Evolutionary conservation across 164 flowering plant species (phyloP).

Genomic region (Houttuynia cordata): DNA sequence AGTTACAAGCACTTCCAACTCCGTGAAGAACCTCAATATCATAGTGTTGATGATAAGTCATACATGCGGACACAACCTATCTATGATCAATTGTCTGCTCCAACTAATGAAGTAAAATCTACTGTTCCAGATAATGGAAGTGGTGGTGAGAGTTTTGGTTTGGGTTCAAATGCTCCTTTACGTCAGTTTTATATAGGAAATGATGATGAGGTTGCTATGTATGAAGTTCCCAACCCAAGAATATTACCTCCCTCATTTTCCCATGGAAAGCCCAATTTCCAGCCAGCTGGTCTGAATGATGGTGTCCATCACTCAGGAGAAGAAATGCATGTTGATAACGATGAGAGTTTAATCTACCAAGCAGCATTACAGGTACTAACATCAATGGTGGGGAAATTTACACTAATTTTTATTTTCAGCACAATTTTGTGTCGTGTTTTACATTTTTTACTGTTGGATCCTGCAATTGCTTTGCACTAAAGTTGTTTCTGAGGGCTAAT

Average conservation of each 20-base stretch:
- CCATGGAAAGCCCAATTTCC: slow-evolving; percentile 34
- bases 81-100: slow-evolving; percentile 22
- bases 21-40: not conserved
- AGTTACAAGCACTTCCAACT: slow-evolving; percentile 1
- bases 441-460: not conserved
- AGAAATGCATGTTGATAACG: slow-evolving; percentile 40
- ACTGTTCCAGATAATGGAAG: slow-evolving; percentile 17
- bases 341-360: slow-evolving; percentile 71
- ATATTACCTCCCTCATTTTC: slow-evolving; percentile 42
- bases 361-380: slow-evolving; percentile 73
- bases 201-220: slow-evolving; percentile 26
- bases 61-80: slow-evolving; percentile 46
- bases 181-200: slow-evolving; percentile 17
- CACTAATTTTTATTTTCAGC: not conserved
- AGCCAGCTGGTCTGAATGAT: slow-evolving; percentile 33
- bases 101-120: slow-evolving; percentile 13
- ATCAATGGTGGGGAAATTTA: not conserved
- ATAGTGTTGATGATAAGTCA: slow-evolving; percentile 8
- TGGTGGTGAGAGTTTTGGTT: slow-evolving; percentile 1
- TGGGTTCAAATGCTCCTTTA: slow-evolving; percentile 19
- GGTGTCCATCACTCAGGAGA: slow-evolving; percentile 27
- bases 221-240: slow-evolving; percentile 34
- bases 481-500: not conserved
- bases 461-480: not conserved
- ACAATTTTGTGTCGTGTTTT: not conserved